phyloP scores from a whole-genome alignment of 2,329 filamentous ascomycete species.

The Cytospora paraplurivora region DNA sequence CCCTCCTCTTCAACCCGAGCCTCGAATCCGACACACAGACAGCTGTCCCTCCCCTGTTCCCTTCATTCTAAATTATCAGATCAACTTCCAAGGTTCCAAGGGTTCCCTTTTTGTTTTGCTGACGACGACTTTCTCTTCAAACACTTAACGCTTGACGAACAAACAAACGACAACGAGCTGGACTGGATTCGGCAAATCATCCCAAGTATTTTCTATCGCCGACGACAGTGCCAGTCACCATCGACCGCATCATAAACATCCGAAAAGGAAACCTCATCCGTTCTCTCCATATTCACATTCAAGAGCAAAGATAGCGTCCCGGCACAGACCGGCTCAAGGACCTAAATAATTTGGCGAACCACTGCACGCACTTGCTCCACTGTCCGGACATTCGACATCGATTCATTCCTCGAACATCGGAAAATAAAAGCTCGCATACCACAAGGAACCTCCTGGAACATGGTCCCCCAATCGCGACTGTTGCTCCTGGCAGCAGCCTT shows the following conservation, averaged over 20 bases:
- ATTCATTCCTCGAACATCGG: not conserved
- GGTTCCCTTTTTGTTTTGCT: constrained; percentile 7
- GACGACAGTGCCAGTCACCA: not conserved
- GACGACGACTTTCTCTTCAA: constrained; percentile 15
- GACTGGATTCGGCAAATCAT: constrained; percentile 8
- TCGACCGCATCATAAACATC: not conserved
- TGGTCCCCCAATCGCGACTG: constrained; percentile 23
- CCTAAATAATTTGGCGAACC: not conserved
- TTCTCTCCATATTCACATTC: constrained; percentile 1
- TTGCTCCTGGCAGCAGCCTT: constrained; percentile 26
- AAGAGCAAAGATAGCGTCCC: constrained; percentile 11
- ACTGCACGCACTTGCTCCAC: constrained; percentile 12
- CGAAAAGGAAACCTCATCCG: constrained; percentile 4
- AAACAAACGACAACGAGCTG: constrained; percentile 10
- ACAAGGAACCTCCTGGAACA: not conserved
- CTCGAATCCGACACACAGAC: not conserved
- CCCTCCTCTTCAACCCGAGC: not conserved
- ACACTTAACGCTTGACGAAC: not conserved
- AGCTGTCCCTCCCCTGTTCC: constrained; percentile 2
- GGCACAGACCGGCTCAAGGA: constrained; percentile 13
- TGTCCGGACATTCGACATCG: not conserved
- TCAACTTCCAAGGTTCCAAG: not conserved
- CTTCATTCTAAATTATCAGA: not conserved
- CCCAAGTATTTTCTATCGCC: not conserved
- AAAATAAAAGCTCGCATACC: not conserved